Base-by-base conservation (phyloP, 208 protist species). In the Porcisia hertigi region DNA sequence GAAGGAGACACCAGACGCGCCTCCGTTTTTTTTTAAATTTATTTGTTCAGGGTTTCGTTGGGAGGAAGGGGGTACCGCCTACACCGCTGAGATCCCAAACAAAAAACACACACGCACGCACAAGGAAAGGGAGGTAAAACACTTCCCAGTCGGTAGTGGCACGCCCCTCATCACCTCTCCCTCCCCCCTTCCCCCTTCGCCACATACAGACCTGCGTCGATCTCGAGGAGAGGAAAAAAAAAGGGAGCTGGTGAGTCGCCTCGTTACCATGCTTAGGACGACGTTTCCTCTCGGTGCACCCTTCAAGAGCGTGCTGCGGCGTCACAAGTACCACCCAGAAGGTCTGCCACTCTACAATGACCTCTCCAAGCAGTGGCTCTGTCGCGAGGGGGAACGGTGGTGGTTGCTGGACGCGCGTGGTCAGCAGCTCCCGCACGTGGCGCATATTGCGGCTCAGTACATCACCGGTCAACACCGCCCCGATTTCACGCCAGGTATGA, bases 251-350 rank as follows among this genome's bases (percentile, higher is more conserved):
- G 66, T 4, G 16, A 36, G 25, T 6, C 47, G 25, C 66, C 54
- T 18, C 30, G 52, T 3, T 23, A 62, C 18, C 45, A 97, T 94
- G 93, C 88, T 92, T 55, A 85, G 88, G 36, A 41, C 20, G 5
- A 90, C 82, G 34, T 58, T 52, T 41, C 45, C 88, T 41, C 23
- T 58, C 8, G 47, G 52, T 3, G 92, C 90, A 52, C 92, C 91
- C 14, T 97, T 97, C 71, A 97, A 97, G 76, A 96, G 94, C 75
- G 89, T 94, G n/a, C 83, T 98, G 82, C 88, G 94, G 1, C 94
- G 94, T 45, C 94, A 98, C 88, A 95, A 96, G 75, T 84, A 86
- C 45, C 91, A 95, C 75, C 94, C 94, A 3, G 91, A 96, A 71
- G 94, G 94, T 12, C 80, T 96, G 8, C 92, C 92, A 5, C 84